Conservation (phyloP, 2,329 filamentous ascomycete species). For the Fusarium verrucosum region DNA sequence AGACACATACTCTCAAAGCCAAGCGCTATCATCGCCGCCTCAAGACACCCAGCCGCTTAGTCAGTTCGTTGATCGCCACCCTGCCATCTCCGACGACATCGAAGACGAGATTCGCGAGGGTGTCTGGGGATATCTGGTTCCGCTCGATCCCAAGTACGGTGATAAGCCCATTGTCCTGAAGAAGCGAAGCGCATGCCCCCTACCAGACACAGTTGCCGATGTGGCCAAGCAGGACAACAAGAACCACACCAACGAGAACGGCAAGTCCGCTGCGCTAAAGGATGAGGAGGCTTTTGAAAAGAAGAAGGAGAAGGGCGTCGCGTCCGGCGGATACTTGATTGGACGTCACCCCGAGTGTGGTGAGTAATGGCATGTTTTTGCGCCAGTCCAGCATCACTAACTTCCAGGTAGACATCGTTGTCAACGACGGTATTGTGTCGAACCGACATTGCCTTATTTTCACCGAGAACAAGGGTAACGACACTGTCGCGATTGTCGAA, state of each 20-base stretch:
- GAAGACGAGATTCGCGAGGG: constrained; percentile 84
- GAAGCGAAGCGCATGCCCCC: constrained; percentile 75
- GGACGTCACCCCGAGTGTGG: constrained; percentile 94
- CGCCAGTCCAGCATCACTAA: constrained; percentile 5
- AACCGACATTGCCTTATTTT: constrained; percentile 83
- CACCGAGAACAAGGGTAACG: constrained; percentile 65
- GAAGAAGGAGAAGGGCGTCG: constrained; percentile 67
- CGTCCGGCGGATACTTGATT: constrained; percentile 87
- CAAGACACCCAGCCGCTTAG: constrained; percentile 68
- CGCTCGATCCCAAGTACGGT: constrained; percentile 75
- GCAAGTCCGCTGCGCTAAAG: constrained; percentile 59
- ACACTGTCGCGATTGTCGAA: constrained; percentile 80
- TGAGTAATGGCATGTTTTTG: constrained; percentile 56
- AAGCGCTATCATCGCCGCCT: constrained; percentile 68
- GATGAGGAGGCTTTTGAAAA: constrained; percentile 70
- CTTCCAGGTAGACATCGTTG: constrained; percentile 66
- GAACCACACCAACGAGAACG: constrained; percentile 53
- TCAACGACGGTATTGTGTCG: constrained; percentile 83
- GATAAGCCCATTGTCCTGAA: constrained; percentile 76
- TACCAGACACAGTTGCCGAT: constrained; percentile 58
- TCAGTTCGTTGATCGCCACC: constrained; percentile 79
- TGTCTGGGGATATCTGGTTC: constrained; percentile 95
- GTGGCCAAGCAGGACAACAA: constrained; percentile 51
- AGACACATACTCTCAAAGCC: constrained; percentile 56
- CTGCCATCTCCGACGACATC: constrained; percentile 80